phyloP scores from a whole-genome alignment of 257 asterid genomes.

The Mitragyna speciosa region DNA sequence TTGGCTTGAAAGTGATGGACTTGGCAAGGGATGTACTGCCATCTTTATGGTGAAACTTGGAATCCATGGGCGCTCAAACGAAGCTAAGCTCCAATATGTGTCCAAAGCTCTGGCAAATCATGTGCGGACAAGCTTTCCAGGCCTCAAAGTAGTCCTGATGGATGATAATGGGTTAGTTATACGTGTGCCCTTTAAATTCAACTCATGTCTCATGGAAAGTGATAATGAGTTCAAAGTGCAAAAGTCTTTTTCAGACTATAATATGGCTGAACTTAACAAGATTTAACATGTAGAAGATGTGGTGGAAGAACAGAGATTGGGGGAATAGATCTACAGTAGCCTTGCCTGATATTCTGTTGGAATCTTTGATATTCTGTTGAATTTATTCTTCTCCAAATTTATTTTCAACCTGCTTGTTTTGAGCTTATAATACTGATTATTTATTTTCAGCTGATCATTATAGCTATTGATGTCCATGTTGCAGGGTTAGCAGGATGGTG shows the following conservation, averaged over 20 bases:
- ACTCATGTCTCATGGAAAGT: neutral
- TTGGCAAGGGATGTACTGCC: slow-evolving; percentile 83
- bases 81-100: slow-evolving; percentile 47
- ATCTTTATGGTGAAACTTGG: slow-evolving; percentile 81
- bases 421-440: neutral
- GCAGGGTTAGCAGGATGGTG: slow-evolving; percentile 84
- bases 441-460: neutral
- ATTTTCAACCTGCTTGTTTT: neutral
- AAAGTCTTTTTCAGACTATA: neutral
- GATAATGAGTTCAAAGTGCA: neutral
- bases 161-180: slow-evolving; percentile 77
- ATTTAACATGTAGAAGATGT: slow-evolving; percentile 5
- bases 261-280: neutral
- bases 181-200: neutral
- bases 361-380: neutral
- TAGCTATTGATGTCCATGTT: neutral
- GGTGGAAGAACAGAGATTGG: neutral
- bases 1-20: slow-evolving; percentile 95
- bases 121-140: slow-evolving; percentile 51
- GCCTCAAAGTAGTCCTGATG: slow-evolving; percentile 80
- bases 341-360: no score
- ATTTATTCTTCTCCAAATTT: neutral
- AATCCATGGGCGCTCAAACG: slow-evolving; percentile 57
- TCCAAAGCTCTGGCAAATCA: slow-evolving; percentile 55
- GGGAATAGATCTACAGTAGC: neutral